Evolutionary conservation across 192 early-diverging fungal species (phyloP), one percentile per base, ranked within the genome.

Genomic region (Backusella macrospora): DNA sequence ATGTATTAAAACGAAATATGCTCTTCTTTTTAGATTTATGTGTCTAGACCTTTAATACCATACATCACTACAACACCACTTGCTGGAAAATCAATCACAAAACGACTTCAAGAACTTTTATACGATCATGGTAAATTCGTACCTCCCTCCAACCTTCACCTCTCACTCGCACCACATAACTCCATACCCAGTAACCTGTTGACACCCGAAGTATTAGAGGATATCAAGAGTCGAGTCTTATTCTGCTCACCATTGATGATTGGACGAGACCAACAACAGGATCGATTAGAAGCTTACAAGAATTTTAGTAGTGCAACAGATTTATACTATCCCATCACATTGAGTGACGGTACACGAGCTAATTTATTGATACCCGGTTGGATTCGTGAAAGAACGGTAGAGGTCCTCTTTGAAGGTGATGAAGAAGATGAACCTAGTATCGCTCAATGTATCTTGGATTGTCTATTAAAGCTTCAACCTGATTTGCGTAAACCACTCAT

Each of bases 311-410:
- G 73, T 10, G 81, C 86, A 3, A 83, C 87, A 0, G 86, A 89
- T 47, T 46, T 89, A 0, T 81, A 81, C 40, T 82, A 83, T 71
- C 82, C 82, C 13, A 75, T 82, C 39, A 44, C 78, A 71, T 29
- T 83, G 68, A 63, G 74, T 38, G 64, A 78, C 66, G 79, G 68
- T 67, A 70, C 78, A 71, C 68, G 70, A 66, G 86, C 84, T 0
- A 86, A 82, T 29, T 15, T 87, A 70, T 72, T 84, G 2, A 77
- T 98, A 5, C 96, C 96, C 18, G 89, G 91, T 0, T 98, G 96
- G 96, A 84, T 98, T 6, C 87, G 94, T 2, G 94, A 93, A 70
- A 87, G 93, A 26, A 89, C 92, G 0, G 85, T 85, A 5, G 96
- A 96, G 68, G 86, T 93, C 0, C 75, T 96, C 47, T 92, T 96